Evolutionary conservation across 2,329 filamentous ascomycete genomes (phyloP).

Genomic region (Arthroderma sp.): DNA sequence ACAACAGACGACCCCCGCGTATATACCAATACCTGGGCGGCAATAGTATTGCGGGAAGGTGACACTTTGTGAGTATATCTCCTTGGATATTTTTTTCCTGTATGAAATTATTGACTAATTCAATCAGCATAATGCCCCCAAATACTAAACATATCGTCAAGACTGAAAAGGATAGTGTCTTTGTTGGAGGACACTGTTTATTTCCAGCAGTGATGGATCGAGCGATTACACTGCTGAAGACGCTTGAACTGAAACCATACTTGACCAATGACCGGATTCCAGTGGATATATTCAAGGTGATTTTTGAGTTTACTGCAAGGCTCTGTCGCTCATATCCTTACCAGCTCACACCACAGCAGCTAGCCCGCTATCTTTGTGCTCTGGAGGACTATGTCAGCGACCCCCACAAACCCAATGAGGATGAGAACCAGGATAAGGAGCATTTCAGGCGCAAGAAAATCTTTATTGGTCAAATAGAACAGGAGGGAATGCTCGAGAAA

Average conservation of each 20-base stretch:
- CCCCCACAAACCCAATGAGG: neutral
- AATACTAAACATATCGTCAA: constrained; percentile 1
- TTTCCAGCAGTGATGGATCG: constrained; percentile 1
- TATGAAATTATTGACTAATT: no score
- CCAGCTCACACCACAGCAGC: constrained; percentile 2
- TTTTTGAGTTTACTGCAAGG: constrained; percentile 3
- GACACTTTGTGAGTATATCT: constrained; percentile 3
- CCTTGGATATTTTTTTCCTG: no score
- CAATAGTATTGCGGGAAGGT: constrained; percentile 2
- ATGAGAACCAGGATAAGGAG: neutral
- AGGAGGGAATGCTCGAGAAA: constrained; percentile 1
- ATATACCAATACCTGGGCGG: constrained; percentile 2
- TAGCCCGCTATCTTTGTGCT: constrained; percentile 1
- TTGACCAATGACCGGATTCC: constrained; percentile 3
- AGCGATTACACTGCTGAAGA: constrained; percentile 1
- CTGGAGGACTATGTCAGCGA: constrained; percentile 3
- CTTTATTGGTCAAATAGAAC: constrained; percentile 1
- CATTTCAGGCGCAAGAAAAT: constrained; percentile 3
- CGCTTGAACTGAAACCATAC: constrained; percentile 1
- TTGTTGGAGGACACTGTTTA: constrained; percentile 3
- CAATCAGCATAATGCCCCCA: constrained; percentile 2
- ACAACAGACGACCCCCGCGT: constrained; percentile 1
- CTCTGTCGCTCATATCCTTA: constrained; percentile 1
- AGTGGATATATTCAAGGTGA: constrained; percentile 4
- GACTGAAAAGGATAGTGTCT: constrained; percentile 2